phyloP scores from a whole-genome alignment of 768 basidiomycete species.

The Hericium erinaceus region DNA sequence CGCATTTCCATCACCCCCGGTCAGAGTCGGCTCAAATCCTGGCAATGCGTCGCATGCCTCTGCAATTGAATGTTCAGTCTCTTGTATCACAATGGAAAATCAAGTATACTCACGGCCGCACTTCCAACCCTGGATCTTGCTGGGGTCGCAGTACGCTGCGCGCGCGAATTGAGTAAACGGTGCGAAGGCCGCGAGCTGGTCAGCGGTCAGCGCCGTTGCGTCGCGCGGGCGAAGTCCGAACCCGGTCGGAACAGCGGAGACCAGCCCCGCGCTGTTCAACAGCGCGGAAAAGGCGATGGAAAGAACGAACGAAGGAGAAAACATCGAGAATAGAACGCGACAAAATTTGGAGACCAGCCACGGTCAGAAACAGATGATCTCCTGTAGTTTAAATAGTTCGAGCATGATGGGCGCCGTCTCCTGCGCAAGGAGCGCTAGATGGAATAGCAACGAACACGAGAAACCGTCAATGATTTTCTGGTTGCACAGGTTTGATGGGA shows the following conservation, averaged over 20 bases:
- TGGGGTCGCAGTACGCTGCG: slow-evolving; percentile 25
- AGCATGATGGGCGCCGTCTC: no score
- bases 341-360: no score
- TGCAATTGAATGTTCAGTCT: slow-evolving; percentile 7
- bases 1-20: slow-evolving; percentile 41
- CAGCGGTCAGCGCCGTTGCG: background rate
- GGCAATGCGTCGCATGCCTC: slow-evolving; percentile 33
- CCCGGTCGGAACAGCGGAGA: background rate
- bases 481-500: no score
- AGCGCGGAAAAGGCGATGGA: background rate
- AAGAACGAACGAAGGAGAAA: no score
- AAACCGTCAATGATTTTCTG: no score
- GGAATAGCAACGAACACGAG: no score
- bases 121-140: slow-evolving; percentile 28
- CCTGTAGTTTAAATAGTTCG: no score
- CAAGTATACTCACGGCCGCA: slow-evolving; percentile 33
- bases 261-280: background rate
- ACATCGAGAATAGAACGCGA: no score
- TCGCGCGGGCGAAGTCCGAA: background rate
- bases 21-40: slow-evolving; percentile 29
- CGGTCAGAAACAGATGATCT: no score
- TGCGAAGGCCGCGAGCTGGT: background rate
- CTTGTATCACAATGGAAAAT: background rate
- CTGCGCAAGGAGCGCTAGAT: no score
- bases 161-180: background rate